Evolutionary conservation across 495 filamentous ascomycete genomes (phyloP), one percentile per base, ranked within the genome.

Genomic region (Aspergillus baeticus): DNA sequence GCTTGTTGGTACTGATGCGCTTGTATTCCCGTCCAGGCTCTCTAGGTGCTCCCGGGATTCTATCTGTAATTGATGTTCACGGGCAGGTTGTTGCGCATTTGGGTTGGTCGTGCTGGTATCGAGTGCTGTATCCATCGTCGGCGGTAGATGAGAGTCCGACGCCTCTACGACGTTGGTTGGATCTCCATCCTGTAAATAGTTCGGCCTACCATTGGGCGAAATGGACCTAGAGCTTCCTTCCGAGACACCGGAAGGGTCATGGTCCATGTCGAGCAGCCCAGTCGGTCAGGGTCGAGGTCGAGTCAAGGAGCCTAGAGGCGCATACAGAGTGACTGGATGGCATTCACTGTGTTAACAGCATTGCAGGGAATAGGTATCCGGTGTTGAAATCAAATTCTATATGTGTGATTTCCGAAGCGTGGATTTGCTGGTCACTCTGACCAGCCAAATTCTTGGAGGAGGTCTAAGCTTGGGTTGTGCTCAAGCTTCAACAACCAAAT

Each of bases 231-330:
- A 46, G 58, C 51, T 69, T 47, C 61, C 60, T 47, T 61, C 60
- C 21, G 62, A 67, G 41, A 58, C 59, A 48, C 64, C 55, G 38
- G 60, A 59, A 54, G 42, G 38, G 52, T 55, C 67, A 74, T 71
- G 61, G 54, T 67, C 67, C 73, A 76, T 76, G 20, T 62, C 65
- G 59, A 55, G 48, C 38, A 54, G 21, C 20, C 35, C 54, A 47
- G 29, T 41, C 35, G 53, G 26, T 48, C 23, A 26, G 31, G 21
- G 47, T 47, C 48, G 45, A 33, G 26, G 26, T 29, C 26, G 26
- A 34, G 18, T 47, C 15, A 49, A 31, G 51, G 36, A 41, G 44
- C 42, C 58, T 43, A 61, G 41, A 36, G 36, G 54, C 29, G 42
- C 58, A 56, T 59, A 38, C 36, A 52, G 35, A 39, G 35, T 26